Base-by-base conservation (phyloP, 441 rosid genomes). In the Erysimum cheiri region DNA sequence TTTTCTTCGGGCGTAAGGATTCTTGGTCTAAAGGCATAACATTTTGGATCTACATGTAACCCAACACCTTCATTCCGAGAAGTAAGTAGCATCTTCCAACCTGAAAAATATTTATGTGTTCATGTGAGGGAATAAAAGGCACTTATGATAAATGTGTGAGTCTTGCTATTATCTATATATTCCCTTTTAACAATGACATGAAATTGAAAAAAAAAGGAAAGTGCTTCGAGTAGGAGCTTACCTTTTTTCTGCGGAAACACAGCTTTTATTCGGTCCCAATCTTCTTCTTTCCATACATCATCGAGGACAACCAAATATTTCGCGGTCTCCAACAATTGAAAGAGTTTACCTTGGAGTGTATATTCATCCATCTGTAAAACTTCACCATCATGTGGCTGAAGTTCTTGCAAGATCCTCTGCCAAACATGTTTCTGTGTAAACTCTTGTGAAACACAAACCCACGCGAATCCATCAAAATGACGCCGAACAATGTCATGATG, bases 291-390 rank as follows among this genome's bases (percentile, higher is more conserved):
- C 76, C 75, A 71, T 5, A 62, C 53, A 44, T 68, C 72, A 41
- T 68, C 72, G 2, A 76, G 68, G 36, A 76, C 50, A 40, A 76
- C 56, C 39, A 76, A 60, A 60, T 69, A 76, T 50, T 46, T 60
- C 11, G 28, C 54, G 2, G 55, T 60, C 22, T 33, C 46, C 13
- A 64, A 65, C 44, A 49, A 7, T 64, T 41, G 19, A 11, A 43
- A 50, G 53, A 70, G 36, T 6, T 65, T 43, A 40, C 39, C 31
- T 2, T 57, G 50, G 50, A 71, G 26, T 44, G 32, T 37, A 10
- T 60, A 48, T 33, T 70, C 68, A 8, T 26, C 31, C 58, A 70
- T 19, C 6, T 14, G 58, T 3, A 9, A 3, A 12, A 57, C 47
- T 8, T 33, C 14, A 0, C 15, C 70, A 36, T 67, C 69, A 5